Evolutionary conservation across 2,329 filamentous ascomycete genomes (phyloP), one percentile per base, ranked within the genome.

Genomic region (Aspergillus ruber): DNA sequence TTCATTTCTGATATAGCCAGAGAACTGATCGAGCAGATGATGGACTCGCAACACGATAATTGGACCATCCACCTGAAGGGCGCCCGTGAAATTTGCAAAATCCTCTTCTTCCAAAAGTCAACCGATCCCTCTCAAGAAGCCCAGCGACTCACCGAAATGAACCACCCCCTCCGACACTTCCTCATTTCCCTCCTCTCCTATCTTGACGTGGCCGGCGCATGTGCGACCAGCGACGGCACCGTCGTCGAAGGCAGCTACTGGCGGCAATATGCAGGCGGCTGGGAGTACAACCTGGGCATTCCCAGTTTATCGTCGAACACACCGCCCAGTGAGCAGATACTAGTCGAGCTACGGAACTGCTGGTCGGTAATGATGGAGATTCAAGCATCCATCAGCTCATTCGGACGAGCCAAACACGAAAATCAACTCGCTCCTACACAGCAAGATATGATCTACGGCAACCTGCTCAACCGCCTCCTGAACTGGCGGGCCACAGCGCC

Each of bases 151-250:
- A 57, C 56, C 15, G 62, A 66, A 45, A 60, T 55, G 12, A 63
- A 64, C 29, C 64, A 66, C 23, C 64, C 65, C 1, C 60, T 68
- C 9, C 61, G 62, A 36, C 55, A 54, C 21, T 70, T 69, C 45
- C 63, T 70, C n/a, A 62, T 70, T 13, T 70, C 66, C 2, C 56
- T 69, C 12, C 59, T 70, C 29, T 68, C 64, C 2, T 69, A 68
- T 46, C 64, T 70, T 15, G 67, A 70, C 42, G 66, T 69, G 17
- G 67, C 67, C 0, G 67, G 67, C 23, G 63, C 68, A 9, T 68
- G 67, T 47, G 64, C 65, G 4, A 67, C 65, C 5, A 62, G 63
- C 17, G 64, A 68, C 23, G 66, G 63, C 2, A 68, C 66, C 3
- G 56, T 69, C 6, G 63, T 69, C 9, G 56, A 66, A 43, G 66